phyloP scores from a whole-genome alignment of 257 asterid species.

The Echium plantagineum region DNA sequence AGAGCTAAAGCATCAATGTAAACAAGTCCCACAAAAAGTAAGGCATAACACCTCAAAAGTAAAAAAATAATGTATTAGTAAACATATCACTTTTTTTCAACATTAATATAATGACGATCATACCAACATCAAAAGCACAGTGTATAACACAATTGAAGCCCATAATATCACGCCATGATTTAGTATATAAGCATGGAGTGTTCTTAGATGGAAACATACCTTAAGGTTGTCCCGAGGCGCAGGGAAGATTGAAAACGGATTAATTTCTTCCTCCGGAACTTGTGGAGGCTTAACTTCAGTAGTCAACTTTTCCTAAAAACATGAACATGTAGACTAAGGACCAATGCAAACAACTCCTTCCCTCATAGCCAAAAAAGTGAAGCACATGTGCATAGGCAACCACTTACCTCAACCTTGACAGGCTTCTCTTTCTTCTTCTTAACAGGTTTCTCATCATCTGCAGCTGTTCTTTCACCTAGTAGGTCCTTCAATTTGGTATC shows the following conservation, averaged over 20 bases:
- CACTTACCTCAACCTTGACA: constrained; percentile 52
- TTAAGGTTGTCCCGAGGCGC: constrained; percentile 72
- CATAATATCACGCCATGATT: background rate
- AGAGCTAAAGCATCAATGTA: no score
- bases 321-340: background rate
- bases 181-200: background rate
- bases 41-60: background rate
- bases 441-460: constrained; percentile 73
- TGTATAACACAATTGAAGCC: no score
- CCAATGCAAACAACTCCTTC: background rate
- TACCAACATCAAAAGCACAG: no score
- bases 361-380: constrained; percentile 3
- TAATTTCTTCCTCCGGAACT: constrained; percentile 73
- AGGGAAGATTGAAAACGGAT: constrained; percentile 75
- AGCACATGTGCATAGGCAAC: constrained; percentile 1
- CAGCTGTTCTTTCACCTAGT: constrained; percentile 83
- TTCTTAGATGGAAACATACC: constrained; percentile 23
- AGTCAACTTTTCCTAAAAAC: constrained; percentile 40
- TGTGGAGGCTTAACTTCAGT: constrained; percentile 43
- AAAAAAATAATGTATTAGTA: no score
- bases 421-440: constrained; percentile 94
- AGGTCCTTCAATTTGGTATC: constrained; percentile 54
- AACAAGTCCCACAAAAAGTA: background rate
- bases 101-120: background rate
- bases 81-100: background rate